A percentile compares a stretch with the other conserved stretches of the same genome.
These are phyloP conservation scores for Aureobasidium sp. DNA, from an alignment of 2,329 filamentous ascomycete species.

Conservation along the genomic window DNA sequence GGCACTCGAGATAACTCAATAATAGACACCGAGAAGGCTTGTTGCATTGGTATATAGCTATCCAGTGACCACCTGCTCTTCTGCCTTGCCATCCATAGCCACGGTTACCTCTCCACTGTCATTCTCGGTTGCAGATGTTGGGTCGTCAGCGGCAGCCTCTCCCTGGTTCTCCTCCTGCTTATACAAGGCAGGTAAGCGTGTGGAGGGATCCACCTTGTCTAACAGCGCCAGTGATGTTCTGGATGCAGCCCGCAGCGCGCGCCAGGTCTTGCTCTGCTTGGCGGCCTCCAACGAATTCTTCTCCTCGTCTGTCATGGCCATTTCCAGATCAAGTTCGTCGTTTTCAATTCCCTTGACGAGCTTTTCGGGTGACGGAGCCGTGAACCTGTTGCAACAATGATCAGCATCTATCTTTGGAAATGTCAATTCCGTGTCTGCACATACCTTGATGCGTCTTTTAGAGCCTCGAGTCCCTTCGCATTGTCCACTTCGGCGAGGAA, in stretches of 20 bases:
- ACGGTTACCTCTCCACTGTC: conserved; percentile 12
- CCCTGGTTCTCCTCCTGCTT: conserved; percentile 20
- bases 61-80: neutral
- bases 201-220: conserved; percentile 79
- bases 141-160: conserved; percentile 11
- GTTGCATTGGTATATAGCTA: conserved; percentile 5
- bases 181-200: conserved; percentile 52
- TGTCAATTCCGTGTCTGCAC: conserved; percentile 12
- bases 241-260: conserved; percentile 72
- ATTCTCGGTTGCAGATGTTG: neutral
- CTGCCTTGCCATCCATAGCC: conserved; percentile 10
- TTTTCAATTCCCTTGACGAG: conserved; percentile 67
- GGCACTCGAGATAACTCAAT: neutral
- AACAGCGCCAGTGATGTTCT: conserved; percentile 66
- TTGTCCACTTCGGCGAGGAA: conserved; percentile 65
- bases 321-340: conserved; percentile 79
- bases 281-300: conserved; percentile 53
- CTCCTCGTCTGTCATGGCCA: conserved; percentile 59
- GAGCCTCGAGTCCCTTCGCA: conserved; percentile 55
- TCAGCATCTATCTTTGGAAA: conserved; percentile 24
- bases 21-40: neutral
- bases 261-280: conserved; percentile 86
- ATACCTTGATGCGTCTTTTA: conserved; percentile 55
- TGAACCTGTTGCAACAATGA: conserved; percentile 39
- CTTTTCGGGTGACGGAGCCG: conserved; percentile 58